Conservation (phyloP, 176 grass and related monocot species). For the Oryza coarctata region DNA sequence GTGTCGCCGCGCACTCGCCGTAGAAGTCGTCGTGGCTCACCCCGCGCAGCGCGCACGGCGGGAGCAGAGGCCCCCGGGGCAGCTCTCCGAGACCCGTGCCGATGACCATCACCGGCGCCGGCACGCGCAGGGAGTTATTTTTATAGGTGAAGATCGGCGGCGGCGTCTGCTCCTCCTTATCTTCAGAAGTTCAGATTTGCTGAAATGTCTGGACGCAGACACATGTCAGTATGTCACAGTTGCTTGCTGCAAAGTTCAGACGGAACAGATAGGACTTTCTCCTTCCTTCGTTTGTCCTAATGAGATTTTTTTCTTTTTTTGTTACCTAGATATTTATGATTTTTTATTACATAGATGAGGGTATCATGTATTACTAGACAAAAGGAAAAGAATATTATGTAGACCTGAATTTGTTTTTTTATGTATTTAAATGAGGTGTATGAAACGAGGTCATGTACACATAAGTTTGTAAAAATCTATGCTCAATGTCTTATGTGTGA, state of each 20-base stretch:
- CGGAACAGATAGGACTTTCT: not conserved
- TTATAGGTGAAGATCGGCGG: slow-evolving; percentile 60
- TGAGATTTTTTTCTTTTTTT: not conserved
- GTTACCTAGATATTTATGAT: not conserved
- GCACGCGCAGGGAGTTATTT: slow-evolving; percentile 20
- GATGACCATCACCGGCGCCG: slow-evolving; percentile 60
- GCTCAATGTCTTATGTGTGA: not conserved
- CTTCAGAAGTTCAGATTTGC: not conserved
- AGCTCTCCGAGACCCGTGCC: slow-evolving; percentile 73
- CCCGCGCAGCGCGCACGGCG: slow-evolving; percentile 59
- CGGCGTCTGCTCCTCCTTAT: slow-evolving; percentile 58
- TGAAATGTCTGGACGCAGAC: not conserved
- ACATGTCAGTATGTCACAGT: not conserved
- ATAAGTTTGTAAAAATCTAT: not conserved
- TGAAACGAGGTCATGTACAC: not conserved
- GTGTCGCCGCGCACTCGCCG: slow-evolving; percentile 41
- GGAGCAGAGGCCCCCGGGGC: slow-evolving; percentile 42
- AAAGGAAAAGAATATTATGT: not conserved
- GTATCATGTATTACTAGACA: not conserved
- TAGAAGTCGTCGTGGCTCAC: slow-evolving; percentile 72
- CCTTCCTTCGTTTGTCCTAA: not conserved
- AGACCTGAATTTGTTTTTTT: not conserved
- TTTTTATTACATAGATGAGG: not conserved
- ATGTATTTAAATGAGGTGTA: not conserved
- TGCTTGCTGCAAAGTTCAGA: not conserved